These are phyloP conservation scores for Aspergillus amoenus DNA, from an alignment of 2,329 filamentous ascomycete genomes.

Conservation along the genomic window DNA sequence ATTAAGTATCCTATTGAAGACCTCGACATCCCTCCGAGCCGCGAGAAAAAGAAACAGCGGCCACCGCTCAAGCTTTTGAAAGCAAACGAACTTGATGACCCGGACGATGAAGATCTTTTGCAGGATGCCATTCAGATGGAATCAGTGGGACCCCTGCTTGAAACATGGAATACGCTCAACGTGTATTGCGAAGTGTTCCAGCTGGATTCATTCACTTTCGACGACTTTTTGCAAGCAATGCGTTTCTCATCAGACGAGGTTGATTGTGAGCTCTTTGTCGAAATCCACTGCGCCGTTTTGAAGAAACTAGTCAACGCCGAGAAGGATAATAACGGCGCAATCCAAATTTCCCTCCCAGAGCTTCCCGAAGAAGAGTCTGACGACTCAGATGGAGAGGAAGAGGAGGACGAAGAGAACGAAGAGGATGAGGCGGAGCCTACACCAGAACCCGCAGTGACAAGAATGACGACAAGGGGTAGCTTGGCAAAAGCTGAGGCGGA, in stretches of 20 bases:
- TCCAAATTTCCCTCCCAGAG: conserved; percentile 76
- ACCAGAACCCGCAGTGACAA: conserved; percentile 62
- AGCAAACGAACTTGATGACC: conserved; percentile 57
- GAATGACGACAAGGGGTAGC: conserved; percentile 80
- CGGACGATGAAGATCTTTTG: conserved; percentile 48
- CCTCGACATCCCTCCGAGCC: conserved; percentile 71
- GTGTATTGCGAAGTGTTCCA: conserved; percentile 96
- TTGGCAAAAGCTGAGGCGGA: conserved; percentile 78
- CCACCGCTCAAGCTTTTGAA: conserved; percentile 78
- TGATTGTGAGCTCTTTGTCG: conserved; percentile 81
- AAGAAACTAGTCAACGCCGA: conserved; percentile 80
- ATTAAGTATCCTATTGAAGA: conserved; percentile 97
- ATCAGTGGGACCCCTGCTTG: conserved; percentile 79
- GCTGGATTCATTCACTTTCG: conserved; percentile 95
- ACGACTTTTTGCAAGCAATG: conserved; percentile 91
- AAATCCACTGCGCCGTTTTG: conserved; percentile 87
- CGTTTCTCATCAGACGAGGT: conserved; percentile 70
- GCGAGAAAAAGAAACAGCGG: conserved; percentile 62
- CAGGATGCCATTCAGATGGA: conserved; percentile 67
- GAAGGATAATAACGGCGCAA: conserved; percentile 67
- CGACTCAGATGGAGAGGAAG: conserved; percentile 60
- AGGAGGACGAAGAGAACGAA: conserved; percentile 57
- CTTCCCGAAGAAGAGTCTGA: conserved; percentile 71
- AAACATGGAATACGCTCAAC: conserved; percentile 95
- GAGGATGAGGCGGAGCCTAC: conserved; percentile 43